These are phyloP conservation scores for Fagopyrum tataricum DNA, from an alignment of 148 eudicot species.

Conservation along the genomic window DNA sequence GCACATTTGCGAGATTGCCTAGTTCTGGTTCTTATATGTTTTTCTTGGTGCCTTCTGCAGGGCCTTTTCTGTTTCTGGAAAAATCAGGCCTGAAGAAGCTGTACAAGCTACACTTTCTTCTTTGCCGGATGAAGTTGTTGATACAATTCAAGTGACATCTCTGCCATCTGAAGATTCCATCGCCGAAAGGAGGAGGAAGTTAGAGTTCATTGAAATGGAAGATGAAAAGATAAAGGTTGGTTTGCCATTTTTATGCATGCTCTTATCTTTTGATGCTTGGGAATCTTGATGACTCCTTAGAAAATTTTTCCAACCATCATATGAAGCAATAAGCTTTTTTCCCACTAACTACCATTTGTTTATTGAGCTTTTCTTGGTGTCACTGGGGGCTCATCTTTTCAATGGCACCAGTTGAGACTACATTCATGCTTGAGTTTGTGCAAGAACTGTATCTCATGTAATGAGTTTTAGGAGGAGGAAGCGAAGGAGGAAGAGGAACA, in stretches of 20 bases:
- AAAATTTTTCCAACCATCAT: not conserved
- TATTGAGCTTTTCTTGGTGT: not conserved
- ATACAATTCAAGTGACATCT: conserved; percentile 56
- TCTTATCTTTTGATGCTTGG: conserved; percentile 1
- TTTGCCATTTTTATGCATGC: conserved; percentile 8
- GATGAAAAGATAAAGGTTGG: conserved; percentile 74
- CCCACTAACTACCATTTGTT: not conserved
- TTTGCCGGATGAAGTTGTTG: conserved; percentile 80
- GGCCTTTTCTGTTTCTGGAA: conserved; percentile 71
- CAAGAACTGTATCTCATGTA: conserved; percentile 14
- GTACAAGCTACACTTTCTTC: conserved; percentile 67
- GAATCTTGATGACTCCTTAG: not conserved
- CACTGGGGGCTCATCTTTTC: not conserved
- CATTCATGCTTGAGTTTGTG: not conserved
- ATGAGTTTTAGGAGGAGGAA: conserved; percentile 47
- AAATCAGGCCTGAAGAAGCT: conserved; percentile 67
- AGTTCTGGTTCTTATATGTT: conserved; percentile 12
- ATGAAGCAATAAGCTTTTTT: not conserved
- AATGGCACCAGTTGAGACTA: not conserved
- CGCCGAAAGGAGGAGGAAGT: conserved; percentile 72
- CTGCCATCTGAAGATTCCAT: conserved; percentile 67
- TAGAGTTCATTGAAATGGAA: conserved; percentile 81
- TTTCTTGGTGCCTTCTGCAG: conserved; percentile 27
- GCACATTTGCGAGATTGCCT: not conserved
- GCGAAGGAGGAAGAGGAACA: conserved; percentile 57